Evolutionary conservation across 768 basidiomycete species (phyloP).

Genomic region (Clitopilus passeckerianus): DNA sequence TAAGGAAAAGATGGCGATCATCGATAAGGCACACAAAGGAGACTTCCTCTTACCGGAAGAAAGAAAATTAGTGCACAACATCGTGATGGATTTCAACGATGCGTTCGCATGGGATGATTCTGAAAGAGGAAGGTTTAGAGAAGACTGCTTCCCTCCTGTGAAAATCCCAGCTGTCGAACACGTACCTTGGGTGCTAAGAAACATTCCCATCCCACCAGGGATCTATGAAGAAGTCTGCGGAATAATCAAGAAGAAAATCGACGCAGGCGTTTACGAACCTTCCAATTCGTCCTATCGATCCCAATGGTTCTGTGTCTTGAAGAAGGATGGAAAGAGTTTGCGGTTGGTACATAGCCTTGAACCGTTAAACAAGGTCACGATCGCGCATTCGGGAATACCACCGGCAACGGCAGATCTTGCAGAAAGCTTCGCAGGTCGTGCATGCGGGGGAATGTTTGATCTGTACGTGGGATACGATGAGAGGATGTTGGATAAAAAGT

Average conservation of each 20-base stretch:
- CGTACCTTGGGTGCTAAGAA: slow-evolving; percentile 22
- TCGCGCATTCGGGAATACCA: slow-evolving; percentile 27
- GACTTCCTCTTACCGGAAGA: slow-evolving; percentile 29
- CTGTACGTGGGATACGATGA: slow-evolving; percentile 32
- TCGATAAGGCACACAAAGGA: slow-evolving; percentile 8
- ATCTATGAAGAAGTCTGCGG: slow-evolving; percentile 16
- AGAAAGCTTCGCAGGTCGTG: slow-evolving; percentile 20
- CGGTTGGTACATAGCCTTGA: slow-evolving; percentile 32
- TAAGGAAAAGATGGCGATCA: slow-evolving; percentile 9
- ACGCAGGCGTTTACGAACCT: slow-evolving; percentile 25
- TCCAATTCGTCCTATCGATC: slow-evolving; percentile 26
- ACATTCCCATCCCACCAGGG: slow-evolving; percentile 23
- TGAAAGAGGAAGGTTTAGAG: slow-evolving; percentile 25
- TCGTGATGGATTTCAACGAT: slow-evolving; percentile 22
- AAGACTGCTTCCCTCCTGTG: slow-evolving; percentile 27
- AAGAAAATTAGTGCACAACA: slow-evolving; percentile 21
- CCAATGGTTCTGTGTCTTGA: slow-evolving; percentile 28
- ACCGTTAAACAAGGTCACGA: slow-evolving; percentile 31
- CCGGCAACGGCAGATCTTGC: slow-evolving; percentile 28
- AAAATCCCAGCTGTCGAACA: slow-evolving; percentile 29
- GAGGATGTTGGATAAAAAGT: slow-evolving; percentile 13
- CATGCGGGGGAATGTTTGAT: slow-evolving; percentile 23
- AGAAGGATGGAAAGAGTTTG: slow-evolving; percentile 30
- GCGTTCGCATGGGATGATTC: slow-evolving; percentile 34
- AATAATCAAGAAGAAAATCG: slow-evolving; percentile 16